Evolutionary conservation across 257 asterid species (phyloP).

Genomic region (Scutellaria barbata): DNA sequence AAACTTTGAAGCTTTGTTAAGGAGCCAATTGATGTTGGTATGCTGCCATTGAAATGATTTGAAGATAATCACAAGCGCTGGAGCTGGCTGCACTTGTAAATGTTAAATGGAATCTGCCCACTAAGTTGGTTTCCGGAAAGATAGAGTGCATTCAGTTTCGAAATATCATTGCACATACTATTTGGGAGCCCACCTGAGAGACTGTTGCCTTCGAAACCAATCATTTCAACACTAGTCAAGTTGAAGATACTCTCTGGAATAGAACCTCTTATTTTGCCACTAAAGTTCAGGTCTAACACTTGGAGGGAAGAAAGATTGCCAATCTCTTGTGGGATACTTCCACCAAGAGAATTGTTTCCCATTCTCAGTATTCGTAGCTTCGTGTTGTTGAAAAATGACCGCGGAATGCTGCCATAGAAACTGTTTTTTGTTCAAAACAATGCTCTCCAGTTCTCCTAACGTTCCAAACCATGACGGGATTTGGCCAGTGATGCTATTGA

Average conservation of each 20-base stretch:
- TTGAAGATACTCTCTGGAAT: too few relatives aligned
- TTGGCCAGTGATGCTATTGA: conserved; percentile 41
- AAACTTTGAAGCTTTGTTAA: too few relatives aligned
- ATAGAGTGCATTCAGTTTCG: conserved; percentile 18
- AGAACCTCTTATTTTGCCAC: too few relatives aligned
- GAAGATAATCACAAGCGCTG: conserved; percentile 30
- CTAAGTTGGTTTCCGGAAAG: conserved; percentile 40
- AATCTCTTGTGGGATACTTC: too few relatives aligned
- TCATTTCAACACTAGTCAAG: conserved; percentile 37
- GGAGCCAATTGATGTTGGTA: too few relatives aligned
- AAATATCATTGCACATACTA: conserved; percentile 22
- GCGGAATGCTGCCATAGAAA: conserved; percentile 55
- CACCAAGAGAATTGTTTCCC: too few relatives aligned
- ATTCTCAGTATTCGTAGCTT: conserved; percentile 40
- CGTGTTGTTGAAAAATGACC: conserved; percentile 43
- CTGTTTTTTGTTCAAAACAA: conserved; percentile 44
- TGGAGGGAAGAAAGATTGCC: too few relatives aligned
- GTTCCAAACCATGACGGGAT: conserved; percentile 53
- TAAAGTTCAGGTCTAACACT: too few relatives aligned
- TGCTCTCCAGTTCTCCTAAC: conserved; percentile 34
- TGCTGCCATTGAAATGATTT: conserved; percentile 44
- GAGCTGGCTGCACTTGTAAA: conserved; percentile 42
- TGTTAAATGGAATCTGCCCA: conserved; percentile 36
- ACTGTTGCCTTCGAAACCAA: conserved; percentile 40
- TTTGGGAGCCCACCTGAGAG: conserved; percentile 40